A percentile compares a stretch with the other conserved stretches of the same genome.
phyloP scores from a whole-genome alignment of 495 filamentous ascomycete genomes.

The Entonaema liquescens region DNA sequence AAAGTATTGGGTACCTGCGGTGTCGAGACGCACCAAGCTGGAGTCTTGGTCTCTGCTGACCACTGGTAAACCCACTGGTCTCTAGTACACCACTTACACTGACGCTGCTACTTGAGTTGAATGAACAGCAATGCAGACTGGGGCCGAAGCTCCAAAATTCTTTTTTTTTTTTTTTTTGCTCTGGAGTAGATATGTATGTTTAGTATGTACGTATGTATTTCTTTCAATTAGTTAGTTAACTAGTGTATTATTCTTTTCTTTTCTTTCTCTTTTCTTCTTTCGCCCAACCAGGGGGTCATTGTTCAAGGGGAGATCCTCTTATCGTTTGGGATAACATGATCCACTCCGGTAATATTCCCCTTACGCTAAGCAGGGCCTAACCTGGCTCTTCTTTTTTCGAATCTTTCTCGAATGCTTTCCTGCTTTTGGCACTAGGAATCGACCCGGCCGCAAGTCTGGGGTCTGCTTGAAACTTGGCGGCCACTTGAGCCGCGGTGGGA shows the following conservation, averaged over 20 bases:
- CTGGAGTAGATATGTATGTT: constrained; percentile 1
- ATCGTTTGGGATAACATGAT: constrained; percentile 38
- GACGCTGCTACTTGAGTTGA: constrained; percentile 25
- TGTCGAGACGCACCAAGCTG: constrained; percentile 32
- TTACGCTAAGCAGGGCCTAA: constrained; percentile 46
- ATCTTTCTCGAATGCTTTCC: constrained; percentile 48
- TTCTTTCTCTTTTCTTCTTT: constrained; percentile 25
- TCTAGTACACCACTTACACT: not conserved
- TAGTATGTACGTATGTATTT: too few relatives aligned
- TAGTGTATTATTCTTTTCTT: not conserved
- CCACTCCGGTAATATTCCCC: constrained; percentile 49
- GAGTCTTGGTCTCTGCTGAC: constrained; percentile 27
- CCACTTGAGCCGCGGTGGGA: constrained; percentile 40
- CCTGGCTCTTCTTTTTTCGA: constrained; percentile 42
- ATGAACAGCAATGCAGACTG: constrained; percentile 40
- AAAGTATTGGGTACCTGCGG: constrained; percentile 38
- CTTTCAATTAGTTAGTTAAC: too few relatives aligned
- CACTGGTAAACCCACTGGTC: constrained; percentile 7
- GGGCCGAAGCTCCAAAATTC: constrained; percentile 30
- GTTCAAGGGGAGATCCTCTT: constrained; percentile 45
- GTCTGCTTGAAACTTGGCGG: constrained; percentile 40
- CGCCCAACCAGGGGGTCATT: constrained; percentile 20
- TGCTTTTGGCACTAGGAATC: constrained; percentile 40
- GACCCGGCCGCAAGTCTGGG: constrained; percentile 43
- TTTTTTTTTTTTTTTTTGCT: constrained; percentile 14